Evolutionary conservation across 2,329 filamentous ascomycete species (phyloP).

Genomic region (Endoconidiophora polonica): DNA sequence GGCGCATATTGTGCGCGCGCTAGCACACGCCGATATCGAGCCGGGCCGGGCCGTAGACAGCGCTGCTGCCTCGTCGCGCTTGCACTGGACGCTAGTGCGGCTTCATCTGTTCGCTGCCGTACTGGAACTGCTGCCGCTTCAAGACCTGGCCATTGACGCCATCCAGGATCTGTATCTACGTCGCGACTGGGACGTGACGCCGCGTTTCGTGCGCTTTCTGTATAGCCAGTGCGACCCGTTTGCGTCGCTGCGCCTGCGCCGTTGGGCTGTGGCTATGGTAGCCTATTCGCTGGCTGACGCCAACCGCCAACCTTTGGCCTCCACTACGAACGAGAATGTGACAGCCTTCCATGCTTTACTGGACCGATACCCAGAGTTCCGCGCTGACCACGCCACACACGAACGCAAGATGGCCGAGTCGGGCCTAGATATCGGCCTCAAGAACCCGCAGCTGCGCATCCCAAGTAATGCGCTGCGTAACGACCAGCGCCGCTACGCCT

Average conservation of each 20-base stretch:
- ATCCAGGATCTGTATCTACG: conserved; percentile 42
- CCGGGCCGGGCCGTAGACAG: conserved; percentile 14
- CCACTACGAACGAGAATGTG: conserved; percentile 17
- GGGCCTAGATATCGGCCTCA: conserved; percentile 35
- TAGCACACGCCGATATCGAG: conserved; percentile 17
- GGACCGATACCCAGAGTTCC: conserved; percentile 28
- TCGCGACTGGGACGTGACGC: conserved; percentile 40
- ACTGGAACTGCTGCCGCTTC: conserved; percentile 31
- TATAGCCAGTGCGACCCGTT: conserved; percentile 36
- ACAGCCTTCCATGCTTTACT: conserved; percentile 27
- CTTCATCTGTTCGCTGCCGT: conserved; percentile 40
- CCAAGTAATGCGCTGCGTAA: conserved; percentile 37
- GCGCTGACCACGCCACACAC: conserved; percentile 34
- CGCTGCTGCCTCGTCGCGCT: conserved; percentile 20
- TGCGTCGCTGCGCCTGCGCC: conserved; percentile 34
- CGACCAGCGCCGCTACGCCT: conserved; percentile 42
- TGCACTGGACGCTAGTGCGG: conserved; percentile 40
- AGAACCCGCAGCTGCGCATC: conserved; percentile 44
- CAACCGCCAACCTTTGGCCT: conserved; percentile 14
- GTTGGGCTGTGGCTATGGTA: conserved; percentile 44
- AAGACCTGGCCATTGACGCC: conserved; percentile 41
- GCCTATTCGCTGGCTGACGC: conserved; percentile 32
- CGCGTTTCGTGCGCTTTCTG: conserved; percentile 32
- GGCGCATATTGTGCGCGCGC: conserved; percentile 26
- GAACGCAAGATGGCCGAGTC: conserved; percentile 34